Percentiles rank a stretch among this genome's conserved stretches.
phyloP scores from a whole-genome alignment of 169 alveolate genomes.

The Neospora caninum region DNA sequence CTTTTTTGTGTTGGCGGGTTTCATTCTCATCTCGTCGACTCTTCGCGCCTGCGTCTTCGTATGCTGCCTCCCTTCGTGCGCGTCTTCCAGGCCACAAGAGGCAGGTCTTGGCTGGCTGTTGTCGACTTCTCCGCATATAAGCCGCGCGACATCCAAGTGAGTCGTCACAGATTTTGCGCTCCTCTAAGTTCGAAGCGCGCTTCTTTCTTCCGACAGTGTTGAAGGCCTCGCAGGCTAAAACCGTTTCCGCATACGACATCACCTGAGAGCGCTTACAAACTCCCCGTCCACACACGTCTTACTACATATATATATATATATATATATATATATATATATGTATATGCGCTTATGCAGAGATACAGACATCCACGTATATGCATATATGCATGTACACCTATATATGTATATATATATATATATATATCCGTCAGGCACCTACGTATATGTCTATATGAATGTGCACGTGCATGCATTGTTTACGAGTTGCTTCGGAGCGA shows the following conservation, averaged over 20 bases:
- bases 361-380: not conserved
- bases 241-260: too few species aligned
- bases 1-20: too few species aligned
- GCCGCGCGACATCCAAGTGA: not conserved
- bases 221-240: too few species aligned
- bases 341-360: not conserved
- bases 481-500: too few species aligned
- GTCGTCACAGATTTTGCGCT: too few species aligned
- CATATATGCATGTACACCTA: not conserved
- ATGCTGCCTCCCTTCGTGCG: too few species aligned
- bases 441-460: not conserved
- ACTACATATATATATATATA: not conserved
- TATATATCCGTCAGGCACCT: not conserved
- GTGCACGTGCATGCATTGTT: not conserved
- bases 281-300: too few species aligned
- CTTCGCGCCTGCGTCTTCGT: too few species aligned
- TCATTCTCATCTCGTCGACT: too few species aligned
- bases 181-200: too few species aligned
- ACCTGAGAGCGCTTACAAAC: too few species aligned
- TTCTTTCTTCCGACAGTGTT: too few species aligned
- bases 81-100: not conserved
- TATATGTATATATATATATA: not conserved
- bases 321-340: not conserved
- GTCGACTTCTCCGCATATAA: slow-evolving; percentile 15
- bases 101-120: not conserved